These are phyloP conservation scores for Medicago arabica DNA, from an alignment of 306 rosid species.

Conservation along the genomic window DNA sequence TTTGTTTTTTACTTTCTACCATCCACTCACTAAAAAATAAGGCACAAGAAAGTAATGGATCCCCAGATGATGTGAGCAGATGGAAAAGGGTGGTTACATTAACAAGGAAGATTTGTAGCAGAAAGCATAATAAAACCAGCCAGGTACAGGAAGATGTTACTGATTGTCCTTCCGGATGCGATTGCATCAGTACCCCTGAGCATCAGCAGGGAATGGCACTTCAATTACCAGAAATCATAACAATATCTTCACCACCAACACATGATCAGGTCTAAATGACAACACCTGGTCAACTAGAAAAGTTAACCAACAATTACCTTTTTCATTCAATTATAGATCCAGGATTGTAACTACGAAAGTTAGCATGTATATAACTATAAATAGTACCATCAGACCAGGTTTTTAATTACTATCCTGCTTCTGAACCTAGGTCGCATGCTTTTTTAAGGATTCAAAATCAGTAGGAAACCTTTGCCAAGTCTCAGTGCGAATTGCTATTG, in stretches of 20 bases:
- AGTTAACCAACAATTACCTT: neutral
- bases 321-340: constrained; percentile 7
- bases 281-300: constrained; percentile 31
- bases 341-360: neutral
- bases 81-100: constrained; percentile 36
- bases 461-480: neutral
- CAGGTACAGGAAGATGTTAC: constrained; percentile 14
- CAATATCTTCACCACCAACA: constrained; percentile 38
- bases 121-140: constrained; percentile 8
- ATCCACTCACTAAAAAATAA: constrained; percentile 27
- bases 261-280: neutral
- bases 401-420: neutral
- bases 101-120: constrained; percentile 29
- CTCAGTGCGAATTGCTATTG: neutral
- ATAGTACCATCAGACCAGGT: neutral
- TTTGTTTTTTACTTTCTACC: constrained; percentile 51
- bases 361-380: neutral
- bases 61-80: neutral
- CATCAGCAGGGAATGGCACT: constrained; percentile 17
- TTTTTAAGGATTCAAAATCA: neutral
- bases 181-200: constrained; percentile 1
- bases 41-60: constrained; percentile 25
- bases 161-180: constrained; percentile 27
- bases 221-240: constrained; percentile 36
- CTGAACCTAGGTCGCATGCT: neutral